Percentiles rank a stretch among this genome's conserved stretches.
These are phyloP conservation scores for Fennellomyces sp. DNA, from an alignment of 371 early-diverging fungal species.

Conservation along the genomic window DNA sequence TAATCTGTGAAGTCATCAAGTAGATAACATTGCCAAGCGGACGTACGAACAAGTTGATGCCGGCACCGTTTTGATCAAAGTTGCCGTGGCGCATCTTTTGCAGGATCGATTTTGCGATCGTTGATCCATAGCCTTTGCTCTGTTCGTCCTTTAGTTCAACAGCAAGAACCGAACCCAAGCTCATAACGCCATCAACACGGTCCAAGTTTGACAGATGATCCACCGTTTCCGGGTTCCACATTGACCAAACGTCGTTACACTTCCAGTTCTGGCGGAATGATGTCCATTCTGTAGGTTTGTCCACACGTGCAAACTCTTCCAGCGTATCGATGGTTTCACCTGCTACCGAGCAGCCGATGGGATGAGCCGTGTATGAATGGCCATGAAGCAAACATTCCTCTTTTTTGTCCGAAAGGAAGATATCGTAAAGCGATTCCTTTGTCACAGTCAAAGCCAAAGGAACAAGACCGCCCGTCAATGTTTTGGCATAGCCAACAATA, in stretches of 20 bases:
- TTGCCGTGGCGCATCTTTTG: constrained; percentile 42
- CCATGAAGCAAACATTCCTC: constrained; percentile 80
- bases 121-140: constrained; percentile 64
- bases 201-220: constrained; percentile 55
- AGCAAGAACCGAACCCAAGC: constrained; percentile 75
- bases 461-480: constrained; percentile 79
- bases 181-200: constrained; percentile 72
- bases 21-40: constrained; percentile 83
- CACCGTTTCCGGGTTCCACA: constrained; percentile 58
- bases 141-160: constrained; percentile 65
- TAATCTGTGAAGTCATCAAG: constrained; percentile 71
- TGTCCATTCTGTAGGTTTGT: constrained; percentile 12
- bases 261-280: constrained; percentile 51
- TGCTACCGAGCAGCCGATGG: constrained; percentile 81
- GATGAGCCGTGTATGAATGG: constrained; percentile 87
- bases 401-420: constrained; percentile 68
- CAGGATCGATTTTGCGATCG: constrained; percentile 50
- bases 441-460: constrained; percentile 78
- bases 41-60: constrained; percentile 61
- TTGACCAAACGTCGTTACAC: constrained; percentile 49
- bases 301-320: constrained; percentile 38
- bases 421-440: constrained; percentile 64
- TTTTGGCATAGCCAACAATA: constrained; percentile 79
- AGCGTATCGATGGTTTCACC: constrained; percentile 59
- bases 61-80: constrained; percentile 25